These are phyloP conservation scores for Drechslera avenae DNA, from an alignment of 2,329 filamentous ascomycete species.

Conservation along the genomic window DNA sequence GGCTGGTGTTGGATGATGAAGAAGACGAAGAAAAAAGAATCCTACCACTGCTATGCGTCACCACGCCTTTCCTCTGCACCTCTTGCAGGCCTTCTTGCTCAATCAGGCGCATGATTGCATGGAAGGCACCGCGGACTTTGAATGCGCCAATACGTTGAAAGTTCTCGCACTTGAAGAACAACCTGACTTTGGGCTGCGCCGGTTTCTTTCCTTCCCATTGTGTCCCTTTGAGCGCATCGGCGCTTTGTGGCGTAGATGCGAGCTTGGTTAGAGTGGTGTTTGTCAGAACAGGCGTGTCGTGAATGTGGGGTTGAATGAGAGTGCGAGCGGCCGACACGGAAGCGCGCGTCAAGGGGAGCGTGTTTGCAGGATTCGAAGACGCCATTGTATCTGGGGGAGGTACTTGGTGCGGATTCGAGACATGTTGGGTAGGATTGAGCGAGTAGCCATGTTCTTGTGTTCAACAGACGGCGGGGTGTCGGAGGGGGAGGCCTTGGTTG, in stretches of 20 bases:
- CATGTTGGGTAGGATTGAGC: conserved; percentile 11
- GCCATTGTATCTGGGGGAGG: neutral
- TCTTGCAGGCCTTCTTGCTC: conserved; percentile 55
- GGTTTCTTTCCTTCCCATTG: conserved; percentile 62
- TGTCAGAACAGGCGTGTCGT: conserved; percentile 82
- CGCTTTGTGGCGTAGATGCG: conserved; percentile 71
- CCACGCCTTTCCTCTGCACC: conserved; percentile 69
- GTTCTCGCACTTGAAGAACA: conserved; percentile 98
- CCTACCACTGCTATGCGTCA: conserved; percentile 86
- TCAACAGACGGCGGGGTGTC: neutral
- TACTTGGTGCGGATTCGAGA: neutral
- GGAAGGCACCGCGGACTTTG: conserved; percentile 89
- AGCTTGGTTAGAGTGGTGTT: conserved; percentile 74
- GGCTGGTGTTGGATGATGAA: neutral
- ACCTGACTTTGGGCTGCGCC: conserved; percentile 67
- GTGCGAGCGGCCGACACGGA: conserved; percentile 75
- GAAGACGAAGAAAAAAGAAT: conserved; percentile 5
- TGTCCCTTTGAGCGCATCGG: conserved; percentile 61
- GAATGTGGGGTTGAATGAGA: conserved; percentile 75
- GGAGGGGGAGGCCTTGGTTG: neutral
- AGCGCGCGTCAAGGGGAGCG: conserved; percentile 68
- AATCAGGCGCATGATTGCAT: conserved; percentile 75
- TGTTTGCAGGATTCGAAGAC: conserved; percentile 25
- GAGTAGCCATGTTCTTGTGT: neutral
- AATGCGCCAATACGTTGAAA: conserved; percentile 89